phyloP scores from a whole-genome alignment of 768 basidiomycete species.

The Leccinellum rugosiceps region DNA sequence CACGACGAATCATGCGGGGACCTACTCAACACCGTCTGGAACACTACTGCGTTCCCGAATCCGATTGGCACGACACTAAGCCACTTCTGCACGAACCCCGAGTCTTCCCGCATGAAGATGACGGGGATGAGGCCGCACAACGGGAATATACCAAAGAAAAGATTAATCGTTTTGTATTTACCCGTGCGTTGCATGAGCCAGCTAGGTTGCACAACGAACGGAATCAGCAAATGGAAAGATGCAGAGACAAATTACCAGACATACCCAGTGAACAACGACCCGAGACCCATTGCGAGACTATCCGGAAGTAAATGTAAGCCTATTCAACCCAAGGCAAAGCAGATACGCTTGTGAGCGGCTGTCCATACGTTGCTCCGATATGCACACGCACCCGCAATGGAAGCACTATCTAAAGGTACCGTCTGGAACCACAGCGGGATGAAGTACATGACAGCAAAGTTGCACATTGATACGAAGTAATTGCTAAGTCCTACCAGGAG shows the following conservation, averaged over 20 bases:
- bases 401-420: slow-evolving; percentile 63
- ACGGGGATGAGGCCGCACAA: slow-evolving; percentile 42
- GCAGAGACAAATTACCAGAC: not conserved
- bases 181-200: slow-evolving; percentile 53
- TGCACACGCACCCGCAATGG: slow-evolving; percentile 49
- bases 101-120: slow-evolving; percentile 23
- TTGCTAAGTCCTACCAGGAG: slow-evolving; percentile 68
- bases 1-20: not conserved
- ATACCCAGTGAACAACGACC: slow-evolving; percentile 51
- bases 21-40: slow-evolving; percentile 18
- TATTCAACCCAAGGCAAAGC: not conserved
- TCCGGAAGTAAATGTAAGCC: slow-evolving; percentile 52
- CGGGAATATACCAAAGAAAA: slow-evolving; percentile 48
- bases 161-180: slow-evolving; percentile 45
- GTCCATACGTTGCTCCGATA: not conserved
- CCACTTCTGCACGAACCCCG: slow-evolving; percentile 21
- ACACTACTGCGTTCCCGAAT: slow-evolving; percentile 18
- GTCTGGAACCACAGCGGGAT: slow-evolving; percentile 83
- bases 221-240: not conserved
- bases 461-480: slow-evolving; percentile 70
- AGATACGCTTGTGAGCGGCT: not conserved
- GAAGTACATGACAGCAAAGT: slow-evolving; percentile 74
- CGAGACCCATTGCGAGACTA: slow-evolving; percentile 46
- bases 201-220: slow-evolving; percentile 5
- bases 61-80: slow-evolving; percentile 18